Conservation (phyloP, 805 yeast genomes). For the Komagataella kurtzmanii region DNA sequence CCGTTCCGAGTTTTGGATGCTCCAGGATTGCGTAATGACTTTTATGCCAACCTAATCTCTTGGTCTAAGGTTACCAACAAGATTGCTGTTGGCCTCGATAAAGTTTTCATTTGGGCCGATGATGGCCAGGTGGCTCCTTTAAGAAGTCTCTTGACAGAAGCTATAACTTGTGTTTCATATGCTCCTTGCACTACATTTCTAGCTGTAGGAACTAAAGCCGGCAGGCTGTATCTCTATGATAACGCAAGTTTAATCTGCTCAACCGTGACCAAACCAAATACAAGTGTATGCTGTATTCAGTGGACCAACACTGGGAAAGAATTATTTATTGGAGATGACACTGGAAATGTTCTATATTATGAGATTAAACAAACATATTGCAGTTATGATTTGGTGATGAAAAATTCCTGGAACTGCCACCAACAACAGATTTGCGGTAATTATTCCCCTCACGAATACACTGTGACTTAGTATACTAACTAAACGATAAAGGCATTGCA, state of each 20-base stretch:
- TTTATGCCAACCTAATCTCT: constrained; percentile 59
- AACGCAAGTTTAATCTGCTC: constrained; percentile 10
- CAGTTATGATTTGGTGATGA: constrained; percentile 9
- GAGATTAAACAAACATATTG: constrained; percentile 11
- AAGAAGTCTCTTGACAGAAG: constrained; percentile 23
- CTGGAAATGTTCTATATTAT: constrained; percentile 40
- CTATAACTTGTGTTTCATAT: constrained; percentile 42
- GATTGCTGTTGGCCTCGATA: constrained; percentile 56
- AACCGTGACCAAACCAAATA: constrained; percentile 13
- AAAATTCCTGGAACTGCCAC: constrained; percentile 27
- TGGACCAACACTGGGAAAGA: constrained; percentile 37
- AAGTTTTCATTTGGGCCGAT: constrained; percentile 53
- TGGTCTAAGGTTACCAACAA: constrained; percentile 45
- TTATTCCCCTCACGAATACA: constrained; percentile 8
- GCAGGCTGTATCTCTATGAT: constrained; percentile 31
- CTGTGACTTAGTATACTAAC: constrained; percentile 1
- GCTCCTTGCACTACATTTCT: constrained; percentile 19
- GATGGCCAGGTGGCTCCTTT: constrained; percentile 30
- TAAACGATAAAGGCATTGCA: constrained; percentile 34
- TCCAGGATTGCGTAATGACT: constrained; percentile 63
- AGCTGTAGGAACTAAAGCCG: constrained; percentile 45
- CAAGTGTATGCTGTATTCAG: constrained; percentile 40
- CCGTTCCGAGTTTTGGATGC: constrained; percentile 50
- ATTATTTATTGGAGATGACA: constrained; percentile 55
- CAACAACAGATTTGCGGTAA: constrained; percentile 50